phyloP scores from a whole-genome alignment of 2,329 filamentous ascomycete genomes.

The Aspergillus sp. region DNA sequence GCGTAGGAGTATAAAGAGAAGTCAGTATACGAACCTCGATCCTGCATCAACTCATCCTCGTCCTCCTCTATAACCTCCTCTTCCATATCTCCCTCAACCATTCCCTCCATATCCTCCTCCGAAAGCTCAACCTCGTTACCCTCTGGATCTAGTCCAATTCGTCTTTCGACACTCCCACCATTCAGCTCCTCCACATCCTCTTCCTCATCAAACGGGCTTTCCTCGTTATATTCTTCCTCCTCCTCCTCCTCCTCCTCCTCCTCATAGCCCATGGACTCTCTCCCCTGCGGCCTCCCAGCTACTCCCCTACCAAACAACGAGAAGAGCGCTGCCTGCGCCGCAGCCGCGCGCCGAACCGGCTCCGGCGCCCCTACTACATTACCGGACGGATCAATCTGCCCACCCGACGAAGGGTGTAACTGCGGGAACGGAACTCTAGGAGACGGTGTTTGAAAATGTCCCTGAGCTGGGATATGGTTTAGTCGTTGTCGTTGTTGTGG shows the following conservation, averaged over 20 bases:
- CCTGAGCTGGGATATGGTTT: constrained; percentile 12
- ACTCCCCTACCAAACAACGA: constrained; percentile 20
- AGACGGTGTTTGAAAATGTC: constrained; percentile 35
- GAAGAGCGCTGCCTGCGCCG: constrained; percentile 24
- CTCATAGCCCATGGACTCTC: constrained; percentile 6
- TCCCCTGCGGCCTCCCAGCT: constrained; percentile 5
- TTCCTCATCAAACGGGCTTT: constrained; percentile 19
- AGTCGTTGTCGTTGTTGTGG: constrained; percentile 9
- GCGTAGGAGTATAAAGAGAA: not conserved
- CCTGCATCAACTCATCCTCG: constrained; percentile 35
- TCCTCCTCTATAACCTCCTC: constrained; percentile 22
- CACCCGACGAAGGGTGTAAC: constrained; percentile 28
- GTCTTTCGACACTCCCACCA: constrained; percentile 9
- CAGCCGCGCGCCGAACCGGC: constrained; percentile 15
- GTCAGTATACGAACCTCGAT: constrained; percentile 28
- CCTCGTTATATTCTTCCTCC: constrained; percentile 16
- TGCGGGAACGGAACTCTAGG: constrained; percentile 30
- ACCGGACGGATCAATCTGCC: constrained; percentile 16
- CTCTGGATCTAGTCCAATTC: constrained; percentile 13
- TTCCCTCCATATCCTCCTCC: constrained; percentile 20
- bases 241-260: constrained; percentile 20
- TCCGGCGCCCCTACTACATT: constrained; percentile 1
- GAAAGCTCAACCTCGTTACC: constrained; percentile 21
- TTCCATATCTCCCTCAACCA: constrained; percentile 21
- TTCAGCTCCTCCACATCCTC: constrained; percentile 18